A percentile compares a stretch with the other conserved stretches of the same genome.
Evolutionary conservation across 2,329 filamentous ascomycete species (phyloP).

Genomic region (Aspergillus fumigatus): DNA sequence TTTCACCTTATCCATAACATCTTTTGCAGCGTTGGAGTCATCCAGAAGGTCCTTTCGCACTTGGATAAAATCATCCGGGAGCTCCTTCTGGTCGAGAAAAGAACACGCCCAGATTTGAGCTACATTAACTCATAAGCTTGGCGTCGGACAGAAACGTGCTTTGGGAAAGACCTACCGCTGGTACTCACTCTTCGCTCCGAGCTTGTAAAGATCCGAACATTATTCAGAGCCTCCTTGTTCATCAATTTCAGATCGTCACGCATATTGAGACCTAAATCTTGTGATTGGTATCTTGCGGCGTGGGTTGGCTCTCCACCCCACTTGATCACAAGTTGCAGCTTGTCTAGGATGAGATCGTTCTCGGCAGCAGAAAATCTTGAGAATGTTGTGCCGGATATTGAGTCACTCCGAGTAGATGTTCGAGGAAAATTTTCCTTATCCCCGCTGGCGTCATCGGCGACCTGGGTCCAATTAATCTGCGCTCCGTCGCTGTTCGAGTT

Average conservation of each 20-base stretch:
- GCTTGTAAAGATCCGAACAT: slow-evolving; percentile 92
- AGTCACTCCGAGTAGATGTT: slow-evolving; percentile 67
- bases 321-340: slow-evolving; percentile 95
- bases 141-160: background rate
- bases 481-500: slow-evolving; percentile 12
- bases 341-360: slow-evolving; percentile 88
- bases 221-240: slow-evolving; percentile 85
- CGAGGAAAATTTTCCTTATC: slow-evolving; percentile 37
- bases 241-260: slow-evolving; percentile 88
- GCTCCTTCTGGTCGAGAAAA: slow-evolving; percentile 81
- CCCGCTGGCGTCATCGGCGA: slow-evolving; percentile 17
- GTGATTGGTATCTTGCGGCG: slow-evolving; percentile 90
- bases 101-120: slow-evolving; percentile 92
- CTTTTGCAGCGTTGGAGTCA: slow-evolving; percentile 96
- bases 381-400: slow-evolving; percentile 82
- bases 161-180: slow-evolving; percentile 50
- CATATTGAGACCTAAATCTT: slow-evolving; percentile 93
- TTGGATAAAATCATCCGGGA: slow-evolving; percentile 79
- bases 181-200: slow-evolving; percentile 92
- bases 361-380: slow-evolving; percentile 92
- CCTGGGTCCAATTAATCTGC: slow-evolving; percentile 7
- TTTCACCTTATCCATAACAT: slow-evolving; percentile 99
- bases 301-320: slow-evolving; percentile 99
- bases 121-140: slow-evolving; percentile 17
- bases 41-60: slow-evolving; percentile 93